Evolutionary conservation across 768 basidiomycete species (phyloP).

Genomic region (Leucosporidium yakuticum): DNA sequence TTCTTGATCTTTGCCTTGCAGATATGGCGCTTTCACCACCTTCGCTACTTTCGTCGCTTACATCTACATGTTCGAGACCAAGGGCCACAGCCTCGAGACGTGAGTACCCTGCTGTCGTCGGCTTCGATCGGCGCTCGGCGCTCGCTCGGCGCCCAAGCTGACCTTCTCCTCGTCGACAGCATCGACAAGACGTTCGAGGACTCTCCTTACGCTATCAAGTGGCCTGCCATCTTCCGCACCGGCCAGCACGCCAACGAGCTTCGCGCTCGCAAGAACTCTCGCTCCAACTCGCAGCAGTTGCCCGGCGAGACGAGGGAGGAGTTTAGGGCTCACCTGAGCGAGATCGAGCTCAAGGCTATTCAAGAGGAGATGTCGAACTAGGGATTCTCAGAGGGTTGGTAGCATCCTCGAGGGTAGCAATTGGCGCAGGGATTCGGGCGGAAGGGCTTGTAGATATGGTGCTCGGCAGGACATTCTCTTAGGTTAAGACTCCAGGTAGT

Average conservation of each 20-base stretch:
- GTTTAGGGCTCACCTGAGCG: slow-evolving; percentile 5
- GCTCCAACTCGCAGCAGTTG: not conserved
- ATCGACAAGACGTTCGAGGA: slow-evolving; percentile 7
- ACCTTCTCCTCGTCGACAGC: not conserved
- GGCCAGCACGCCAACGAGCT: not conserved
- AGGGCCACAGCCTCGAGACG: slow-evolving; percentile 16
- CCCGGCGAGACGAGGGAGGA: slow-evolving; percentile 20
- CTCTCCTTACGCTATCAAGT: slow-evolving; percentile 12
- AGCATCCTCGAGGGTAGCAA: no score
- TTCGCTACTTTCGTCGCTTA: slow-evolving; percentile 4
- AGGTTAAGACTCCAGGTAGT: no score
- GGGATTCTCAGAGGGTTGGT: no score
- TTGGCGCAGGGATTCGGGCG: no score
- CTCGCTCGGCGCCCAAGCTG: not conserved
- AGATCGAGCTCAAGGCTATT: not conserved
- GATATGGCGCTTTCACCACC: slow-evolving; percentile 10
- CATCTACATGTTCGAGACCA: slow-evolving; percentile 14
- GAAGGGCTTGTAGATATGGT: no score
- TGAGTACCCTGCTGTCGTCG: not conserved
- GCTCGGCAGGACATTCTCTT: no score
- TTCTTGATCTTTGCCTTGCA: not conserved
- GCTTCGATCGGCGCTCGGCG: not conserved
- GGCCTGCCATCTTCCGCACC: slow-evolving; percentile 8
- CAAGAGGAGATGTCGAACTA: no score
- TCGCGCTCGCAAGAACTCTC: slow-evolving; percentile 5